Base-by-base conservation (phyloP, 2,329 filamentous ascomycete species). In the Alternaria infectoria region DNA sequence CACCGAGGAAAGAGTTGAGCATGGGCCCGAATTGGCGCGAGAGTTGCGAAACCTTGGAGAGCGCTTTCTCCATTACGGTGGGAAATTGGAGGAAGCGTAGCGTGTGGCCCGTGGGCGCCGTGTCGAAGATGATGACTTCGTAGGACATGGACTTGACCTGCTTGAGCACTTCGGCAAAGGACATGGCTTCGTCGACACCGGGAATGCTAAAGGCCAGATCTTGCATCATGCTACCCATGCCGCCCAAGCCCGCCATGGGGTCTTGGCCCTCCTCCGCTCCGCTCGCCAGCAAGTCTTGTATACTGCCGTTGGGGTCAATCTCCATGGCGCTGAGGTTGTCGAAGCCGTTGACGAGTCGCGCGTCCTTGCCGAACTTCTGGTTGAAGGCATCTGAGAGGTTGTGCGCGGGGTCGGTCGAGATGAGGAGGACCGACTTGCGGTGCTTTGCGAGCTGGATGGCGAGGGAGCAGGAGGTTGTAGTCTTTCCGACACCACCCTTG, bases 351-450 rank as follows among this genome's bases (percentile, higher is more conserved):
- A 99, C 87, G 43, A 97, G 89, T 67, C 93, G 90, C 57, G 96
- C 96, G 82, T 99, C 96, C 86, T 99, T 99, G 85, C 96, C 96
- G 77, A 99, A 99, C 84, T 99, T 99, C 83, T 99, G 95, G 72
- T 93, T 93, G 83, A 99, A 99, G 65, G 96, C 96, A 84, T 99
- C 96, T 73, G 92, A 96, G 68, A 99, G 87, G 83, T 99, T 99
- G 87, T 99, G 96, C 56, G 96, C 96, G 57, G 96, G 96, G 82
- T 99, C 96, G 74, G 96, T 99, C 43, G 94, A 97, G 84, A 99
- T 99, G 80, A 99, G 91, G 62, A 99, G 89, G 65, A 99, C 96
- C 66, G 92, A 97, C 83, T 95, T 95, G 82, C 96, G 93, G 74
- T 93, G 93, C 82, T 91, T 93, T 75, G 96, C 93, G 69, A 99